Conservation (phyloP, 2,329 filamentous ascomycete species). For the Colletotrichum acutatum region DNA sequence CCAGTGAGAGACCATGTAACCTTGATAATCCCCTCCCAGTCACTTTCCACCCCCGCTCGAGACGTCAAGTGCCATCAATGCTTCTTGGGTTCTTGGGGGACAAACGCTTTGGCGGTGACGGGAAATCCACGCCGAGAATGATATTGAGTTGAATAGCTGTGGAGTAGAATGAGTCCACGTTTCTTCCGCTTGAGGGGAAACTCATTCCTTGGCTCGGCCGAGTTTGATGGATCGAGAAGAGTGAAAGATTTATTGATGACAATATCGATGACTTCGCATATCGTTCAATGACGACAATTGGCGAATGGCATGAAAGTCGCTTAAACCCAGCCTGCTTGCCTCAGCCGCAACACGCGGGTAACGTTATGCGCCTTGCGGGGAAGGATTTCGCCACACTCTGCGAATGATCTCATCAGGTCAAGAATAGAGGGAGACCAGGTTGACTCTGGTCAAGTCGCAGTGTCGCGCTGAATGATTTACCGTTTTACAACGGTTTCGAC, state of each 20-base stretch:
- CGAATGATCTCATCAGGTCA: neutral
- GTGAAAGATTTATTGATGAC: neutral
- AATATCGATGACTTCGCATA: neutral
- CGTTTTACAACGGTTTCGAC: slow-evolving; percentile 20
- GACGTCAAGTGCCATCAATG: neutral
- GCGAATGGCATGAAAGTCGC: slow-evolving; percentile 13
- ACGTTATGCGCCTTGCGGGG: neutral
- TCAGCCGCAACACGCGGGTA: neutral
- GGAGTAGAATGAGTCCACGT: neutral
- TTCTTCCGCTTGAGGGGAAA: neutral
- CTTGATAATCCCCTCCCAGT: slow-evolving; percentile 5
- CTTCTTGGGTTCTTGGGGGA: no score
- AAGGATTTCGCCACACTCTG: neutral
- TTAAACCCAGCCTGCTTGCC: neutral
- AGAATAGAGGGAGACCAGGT: neutral
- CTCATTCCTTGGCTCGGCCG: neutral
- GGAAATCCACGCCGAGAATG: neutral
- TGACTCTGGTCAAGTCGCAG: neutral
- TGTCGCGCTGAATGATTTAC: neutral
- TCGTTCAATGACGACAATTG: neutral
- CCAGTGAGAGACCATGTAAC: slow-evolving; percentile 31
- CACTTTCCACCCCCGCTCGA: slow-evolving; percentile 13
- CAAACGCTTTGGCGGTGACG: neutral
- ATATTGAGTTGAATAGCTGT: neutral
- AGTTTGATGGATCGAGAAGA: neutral